Evolutionary conservation across 1,284 basidiomycete genomes (phyloP).

Genomic region (Boletus sp.): DNA sequence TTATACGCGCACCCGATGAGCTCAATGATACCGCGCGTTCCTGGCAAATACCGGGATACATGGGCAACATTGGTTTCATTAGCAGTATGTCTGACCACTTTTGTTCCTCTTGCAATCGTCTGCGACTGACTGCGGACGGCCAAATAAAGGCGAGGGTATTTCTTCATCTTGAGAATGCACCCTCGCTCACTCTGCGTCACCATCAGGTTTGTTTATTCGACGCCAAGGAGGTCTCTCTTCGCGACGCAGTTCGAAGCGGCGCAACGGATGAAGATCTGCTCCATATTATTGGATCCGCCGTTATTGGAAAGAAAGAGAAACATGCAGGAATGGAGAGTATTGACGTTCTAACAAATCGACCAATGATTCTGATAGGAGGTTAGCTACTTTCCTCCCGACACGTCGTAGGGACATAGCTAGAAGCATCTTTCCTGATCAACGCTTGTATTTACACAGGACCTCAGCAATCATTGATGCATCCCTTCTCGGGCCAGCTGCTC

Average conservation of each 20-base stretch:
- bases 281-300: conserved; percentile 60
- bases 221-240: conserved; percentile 76
- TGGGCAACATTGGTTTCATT: conserved; percentile 82
- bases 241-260: conserved; percentile 67
- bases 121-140: conserved; percentile 84
- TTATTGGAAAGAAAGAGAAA: conserved; percentile 75
- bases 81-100: conserved; percentile 93
- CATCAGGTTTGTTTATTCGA: conserved; percentile 82
- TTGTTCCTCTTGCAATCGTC: conserved; percentile 79
- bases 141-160: conserved; percentile 69
- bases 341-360: conserved; percentile 71
- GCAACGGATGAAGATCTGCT: conserved; percentile 64
- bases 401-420: conserved; percentile 19
- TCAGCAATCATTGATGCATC: conserved; percentile 7
- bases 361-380: conserved; percentile 91
- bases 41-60: conserved; percentile 70
- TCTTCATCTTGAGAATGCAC: background rate
- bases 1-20: conserved; percentile 58
- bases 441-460: conserved; percentile 27
- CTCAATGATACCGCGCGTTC: conserved; percentile 79
- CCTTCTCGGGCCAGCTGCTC: background rate
- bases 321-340: conserved; percentile 83
- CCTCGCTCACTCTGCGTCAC: conserved; percentile 9
- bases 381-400: conserved; percentile 46
- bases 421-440: conserved; percentile 24